A percentile compares a stretch with the other conserved stretches of the same genome.
Evolutionary conservation across 352 stramenopile genomes (phyloP).

Genomic region (Phytopythium boreale): DNA sequence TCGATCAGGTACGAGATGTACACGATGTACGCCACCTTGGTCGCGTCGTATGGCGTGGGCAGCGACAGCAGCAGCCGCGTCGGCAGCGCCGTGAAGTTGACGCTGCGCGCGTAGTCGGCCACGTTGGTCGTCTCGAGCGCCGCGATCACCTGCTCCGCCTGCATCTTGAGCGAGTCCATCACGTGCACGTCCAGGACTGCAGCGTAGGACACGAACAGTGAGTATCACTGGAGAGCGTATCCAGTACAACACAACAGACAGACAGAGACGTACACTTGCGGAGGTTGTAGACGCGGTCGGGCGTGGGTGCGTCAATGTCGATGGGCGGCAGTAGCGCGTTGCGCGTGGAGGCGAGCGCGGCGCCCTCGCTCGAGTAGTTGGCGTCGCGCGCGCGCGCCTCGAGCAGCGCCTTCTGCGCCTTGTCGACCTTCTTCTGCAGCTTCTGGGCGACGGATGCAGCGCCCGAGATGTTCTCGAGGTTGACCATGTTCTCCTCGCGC

Average conservation of each 20-base stretch:
- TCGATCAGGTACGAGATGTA: conserved; percentile 75
- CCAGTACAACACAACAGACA: conserved; percentile 1
- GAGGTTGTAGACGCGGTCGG: conserved; percentile 77
- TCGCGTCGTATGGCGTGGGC: conserved; percentile 62
- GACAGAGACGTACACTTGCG: conserved; percentile 59
- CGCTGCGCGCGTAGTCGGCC: conserved; percentile 46
- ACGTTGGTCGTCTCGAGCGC: conserved; percentile 49
- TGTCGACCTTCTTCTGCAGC: conserved; percentile 73
- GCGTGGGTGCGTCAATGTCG: conserved; percentile 70
- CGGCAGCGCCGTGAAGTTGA: conserved; percentile 42
- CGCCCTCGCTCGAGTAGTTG: conserved; percentile 49
- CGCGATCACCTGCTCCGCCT: conserved; percentile 73
- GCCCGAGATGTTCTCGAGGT: conserved; percentile 73
- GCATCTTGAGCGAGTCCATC: conserved; percentile 76
- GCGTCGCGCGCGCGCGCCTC: conserved; percentile 49
- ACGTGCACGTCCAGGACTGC: conserved; percentile 61
- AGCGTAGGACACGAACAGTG: conserved; percentile 2
- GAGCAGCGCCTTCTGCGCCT: conserved; percentile 44
- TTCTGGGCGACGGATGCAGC: conserved; percentile 62
- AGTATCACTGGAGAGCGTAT: not conserved
- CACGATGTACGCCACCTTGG: conserved; percentile 65
- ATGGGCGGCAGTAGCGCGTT: conserved; percentile 66
- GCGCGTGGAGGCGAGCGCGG: conserved; percentile 50
- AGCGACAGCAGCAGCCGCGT: conserved; percentile 71
- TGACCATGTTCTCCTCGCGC: conserved; percentile 80